A percentile compares a stretch with the other conserved stretches of the same genome.
Conservation (phyloP, 2,329 filamentous ascomycete species). For the Aspergillus eucalypticola region DNA sequence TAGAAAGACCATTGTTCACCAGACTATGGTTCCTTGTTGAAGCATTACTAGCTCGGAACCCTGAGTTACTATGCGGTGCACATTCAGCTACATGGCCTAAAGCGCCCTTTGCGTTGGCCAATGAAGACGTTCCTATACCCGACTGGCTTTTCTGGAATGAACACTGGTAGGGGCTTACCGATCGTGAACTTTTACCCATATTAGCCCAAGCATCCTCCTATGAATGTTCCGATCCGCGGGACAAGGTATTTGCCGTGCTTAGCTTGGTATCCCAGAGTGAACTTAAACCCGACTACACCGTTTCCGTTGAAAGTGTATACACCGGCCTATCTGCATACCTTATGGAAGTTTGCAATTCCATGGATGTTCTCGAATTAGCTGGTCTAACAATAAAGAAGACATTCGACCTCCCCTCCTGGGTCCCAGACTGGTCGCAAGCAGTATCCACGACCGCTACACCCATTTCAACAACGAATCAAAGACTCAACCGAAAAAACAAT, state of each 20-base stretch:
- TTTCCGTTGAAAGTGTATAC: neutral
- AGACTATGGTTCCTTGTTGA: neutral
- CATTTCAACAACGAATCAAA: neutral
- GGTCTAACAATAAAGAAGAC: neutral
- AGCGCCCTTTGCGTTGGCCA: neutral
- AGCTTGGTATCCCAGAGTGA: neutral
- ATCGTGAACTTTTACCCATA: neutral
- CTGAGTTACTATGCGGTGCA: constrained; percentile 1
- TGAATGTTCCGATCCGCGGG: constrained; percentile 8
- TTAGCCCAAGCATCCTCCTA: neutral
- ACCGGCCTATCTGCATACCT: constrained; percentile 2
- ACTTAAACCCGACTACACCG: constrained; percentile 1
- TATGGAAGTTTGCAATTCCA: neutral
- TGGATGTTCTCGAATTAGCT: constrained; percentile 1
- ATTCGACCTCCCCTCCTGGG: constrained; percentile 6
- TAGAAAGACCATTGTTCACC: constrained; percentile 1
- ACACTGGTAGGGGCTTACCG: neutral
- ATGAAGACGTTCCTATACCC: neutral
- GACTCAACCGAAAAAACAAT: neutral
- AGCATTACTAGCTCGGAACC: neutral
- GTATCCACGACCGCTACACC: neutral
- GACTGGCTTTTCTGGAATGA: neutral
- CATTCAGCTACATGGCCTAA: constrained; percentile 3
- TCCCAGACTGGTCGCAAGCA: constrained; percentile 9
- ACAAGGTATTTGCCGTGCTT: constrained; percentile 4